These are phyloP conservation scores for Euphorbia schlechtendalii DNA, from an alignment of 441 rosid species.

Conservation along the genomic window DNA sequence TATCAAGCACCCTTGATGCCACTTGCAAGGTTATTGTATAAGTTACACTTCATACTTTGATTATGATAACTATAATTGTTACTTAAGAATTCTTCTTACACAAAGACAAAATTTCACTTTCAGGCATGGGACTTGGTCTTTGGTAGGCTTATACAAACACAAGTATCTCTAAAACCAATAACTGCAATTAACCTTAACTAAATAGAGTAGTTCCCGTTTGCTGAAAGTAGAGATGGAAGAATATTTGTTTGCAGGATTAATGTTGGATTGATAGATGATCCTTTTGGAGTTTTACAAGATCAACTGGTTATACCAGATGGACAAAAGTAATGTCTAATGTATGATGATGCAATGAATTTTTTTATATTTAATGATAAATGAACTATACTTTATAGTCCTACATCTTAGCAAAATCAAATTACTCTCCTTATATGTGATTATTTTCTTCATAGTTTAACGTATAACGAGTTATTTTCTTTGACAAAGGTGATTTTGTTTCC, in stretches of 20 bases:
- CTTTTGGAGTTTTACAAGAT: conserved; percentile 22
- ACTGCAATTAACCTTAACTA: conserved; percentile 36
- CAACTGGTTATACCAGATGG: conserved; percentile 31
- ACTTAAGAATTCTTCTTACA: conserved; percentile 8
- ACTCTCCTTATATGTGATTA: too few species aligned
- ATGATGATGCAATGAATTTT: too few species aligned
- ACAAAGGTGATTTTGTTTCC: too few species aligned
- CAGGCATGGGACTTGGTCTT: conserved; percentile 47
- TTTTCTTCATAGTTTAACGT: too few species aligned
- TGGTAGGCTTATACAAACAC: conserved; percentile 38
- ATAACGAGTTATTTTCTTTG: too few species aligned
- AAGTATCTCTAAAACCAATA: conserved; percentile 28
- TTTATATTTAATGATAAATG: conserved; percentile 10
- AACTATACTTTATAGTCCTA: too few species aligned
- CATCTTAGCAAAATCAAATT: too few species aligned
- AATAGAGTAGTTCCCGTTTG: conserved; percentile 27
- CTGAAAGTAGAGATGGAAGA: too few species aligned
- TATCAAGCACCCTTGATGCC: conserved; percentile 49
- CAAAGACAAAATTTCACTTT: neutral
- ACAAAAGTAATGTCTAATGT: conserved; percentile 60
- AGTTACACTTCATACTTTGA: neutral
- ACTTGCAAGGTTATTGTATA: conserved; percentile 37
- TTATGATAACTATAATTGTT: neutral
- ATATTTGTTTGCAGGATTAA: conserved; percentile 29
- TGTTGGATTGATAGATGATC: conserved; percentile 28